Evolutionary conservation across 768 basidiomycete species (phyloP).

Genomic region (Amanita rimosa): DNA sequence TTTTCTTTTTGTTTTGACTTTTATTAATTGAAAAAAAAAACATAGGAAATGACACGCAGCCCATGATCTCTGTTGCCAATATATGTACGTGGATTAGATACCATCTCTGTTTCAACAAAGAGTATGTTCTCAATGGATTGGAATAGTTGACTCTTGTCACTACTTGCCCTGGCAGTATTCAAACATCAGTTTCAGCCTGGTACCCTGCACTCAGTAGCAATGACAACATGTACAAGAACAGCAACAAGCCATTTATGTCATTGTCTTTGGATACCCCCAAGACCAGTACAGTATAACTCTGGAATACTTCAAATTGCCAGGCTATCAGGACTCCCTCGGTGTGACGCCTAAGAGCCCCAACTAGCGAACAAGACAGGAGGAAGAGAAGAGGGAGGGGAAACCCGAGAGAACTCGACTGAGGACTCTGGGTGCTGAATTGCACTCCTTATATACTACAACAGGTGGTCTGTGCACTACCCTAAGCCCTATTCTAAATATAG

Average conservation of each 20-base stretch:
- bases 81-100: constrained; percentile 35
- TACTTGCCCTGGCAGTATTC: constrained; percentile 25
- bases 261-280: constrained; percentile 84
- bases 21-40: too few relatives aligned
- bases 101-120: constrained; percentile 31
- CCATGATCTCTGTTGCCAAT: constrained; percentile 64
- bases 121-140: constrained; percentile 20
- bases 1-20: too few relatives aligned
- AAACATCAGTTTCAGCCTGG: constrained; percentile 15
- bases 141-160: too few relatives aligned
- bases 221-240: constrained; percentile 18
- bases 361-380: too few relatives aligned
- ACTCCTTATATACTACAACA: too few relatives aligned
- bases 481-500: too few relatives aligned
- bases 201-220: neutral
- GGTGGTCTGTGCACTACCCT: too few relatives aligned
- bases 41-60: constrained; percentile 62
- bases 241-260: constrained; percentile 42
- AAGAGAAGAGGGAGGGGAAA: too few relatives aligned
- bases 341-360: too few relatives aligned
- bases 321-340: too few relatives aligned
- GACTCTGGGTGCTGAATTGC: too few relatives aligned
- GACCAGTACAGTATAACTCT: constrained; percentile 64
- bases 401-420: too few relatives aligned
- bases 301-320: constrained; percentile 68